A percentile compares a stretch with the other conserved stretches of the same genome.
These are phyloP conservation scores for Diphasiastrum complanatum DNA, from an alignment of 83 land plant species.

Conservation along the genomic window DNA sequence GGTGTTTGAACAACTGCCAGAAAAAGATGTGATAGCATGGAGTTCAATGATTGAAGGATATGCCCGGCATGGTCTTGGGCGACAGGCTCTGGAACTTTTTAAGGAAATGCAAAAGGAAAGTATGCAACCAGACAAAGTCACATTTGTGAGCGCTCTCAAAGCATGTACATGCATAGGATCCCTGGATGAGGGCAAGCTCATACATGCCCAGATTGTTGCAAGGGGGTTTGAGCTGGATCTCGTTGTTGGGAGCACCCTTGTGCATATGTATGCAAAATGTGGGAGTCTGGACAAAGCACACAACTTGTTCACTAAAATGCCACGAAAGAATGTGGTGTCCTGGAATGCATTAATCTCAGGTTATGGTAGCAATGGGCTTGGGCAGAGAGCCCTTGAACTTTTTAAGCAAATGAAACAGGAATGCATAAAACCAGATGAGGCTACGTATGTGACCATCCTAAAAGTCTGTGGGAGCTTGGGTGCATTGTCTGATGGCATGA, in stretches of 20 bases:
- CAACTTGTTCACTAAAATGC: slow-evolving; percentile 5
- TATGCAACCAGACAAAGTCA: slow-evolving; percentile 10
- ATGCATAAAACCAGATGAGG: too few relatives aligned
- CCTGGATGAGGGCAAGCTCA: slow-evolving; percentile 12
- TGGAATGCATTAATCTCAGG: slow-evolving; percentile 28
- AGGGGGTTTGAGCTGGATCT: slow-evolving; percentile 4
- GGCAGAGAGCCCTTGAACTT: not conserved
- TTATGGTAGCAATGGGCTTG: slow-evolving; percentile 12
- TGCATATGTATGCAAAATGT: slow-evolving; percentile 27
- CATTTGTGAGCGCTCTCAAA: slow-evolving; percentile 22
- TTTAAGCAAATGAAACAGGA: slow-evolving; percentile 17
- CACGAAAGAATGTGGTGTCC: slow-evolving; percentile 10
- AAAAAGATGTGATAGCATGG: slow-evolving; percentile 22
- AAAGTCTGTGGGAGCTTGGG: too few relatives aligned
- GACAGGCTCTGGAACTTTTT: slow-evolving; percentile 25
- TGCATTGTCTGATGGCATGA: too few relatives aligned
- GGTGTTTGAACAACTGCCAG: slow-evolving; percentile 15
- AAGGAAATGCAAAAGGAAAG: slow-evolving; percentile 8
- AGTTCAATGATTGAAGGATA: slow-evolving; percentile 28
- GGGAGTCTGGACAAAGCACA: slow-evolving; percentile 12
- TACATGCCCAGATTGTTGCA: slow-evolving; percentile 3
- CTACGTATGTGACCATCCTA: too few relatives aligned
- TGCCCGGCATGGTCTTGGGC: slow-evolving; percentile 1
- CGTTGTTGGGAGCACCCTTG: slow-evolving; percentile 6
- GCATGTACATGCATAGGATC: slow-evolving; percentile 21